Conservation (phyloP, 768 basidiomycete species). For the Lactarius tabidus region DNA sequence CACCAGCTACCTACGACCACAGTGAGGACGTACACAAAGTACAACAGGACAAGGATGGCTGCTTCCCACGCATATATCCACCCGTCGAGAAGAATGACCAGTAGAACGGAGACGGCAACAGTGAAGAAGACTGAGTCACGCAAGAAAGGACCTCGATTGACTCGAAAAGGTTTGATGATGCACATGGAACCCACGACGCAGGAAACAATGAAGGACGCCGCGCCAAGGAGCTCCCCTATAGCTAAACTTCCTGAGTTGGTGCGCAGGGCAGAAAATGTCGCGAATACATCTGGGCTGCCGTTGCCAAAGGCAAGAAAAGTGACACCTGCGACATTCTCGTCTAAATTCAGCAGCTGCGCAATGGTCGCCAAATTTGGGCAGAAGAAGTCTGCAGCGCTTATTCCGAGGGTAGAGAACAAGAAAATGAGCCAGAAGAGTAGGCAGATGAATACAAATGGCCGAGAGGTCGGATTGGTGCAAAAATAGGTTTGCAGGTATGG, state of each 20-base stretch:
- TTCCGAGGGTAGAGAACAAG: conserved; percentile 94
- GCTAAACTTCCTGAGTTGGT: conserved; percentile 83
- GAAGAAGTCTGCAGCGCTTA: conserved; percentile 95
- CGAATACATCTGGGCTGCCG: conserved; percentile 94
- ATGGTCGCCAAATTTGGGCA: conserved; percentile 93
- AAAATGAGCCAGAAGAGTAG: conserved; percentile 80
- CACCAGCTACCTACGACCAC: conserved; percentile 81
- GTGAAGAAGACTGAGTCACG: conserved; percentile 96
- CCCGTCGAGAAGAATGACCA: conserved; percentile 76
- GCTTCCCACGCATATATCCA: conserved; percentile 72
- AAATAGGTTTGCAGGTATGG: conserved; percentile 69
- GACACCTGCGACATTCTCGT: conserved; percentile 93
- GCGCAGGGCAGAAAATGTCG: conserved; percentile 91
- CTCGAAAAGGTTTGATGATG: conserved; percentile 91
- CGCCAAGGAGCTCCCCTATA: conserved; percentile 92
- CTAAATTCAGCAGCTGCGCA: conserved; percentile 76
- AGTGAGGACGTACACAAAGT: conserved; percentile 68
- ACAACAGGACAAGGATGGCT: conserved; percentile 61
- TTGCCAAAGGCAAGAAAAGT: conserved; percentile 98
- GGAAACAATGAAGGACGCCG: conserved; percentile 92
- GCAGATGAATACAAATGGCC: conserved; percentile 57
- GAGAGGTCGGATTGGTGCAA: conserved; percentile 52
- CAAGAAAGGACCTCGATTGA: conserved; percentile 74
- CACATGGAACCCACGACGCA: conserved; percentile 99
- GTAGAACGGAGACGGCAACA: conserved; percentile 68